phyloP scores from a whole-genome alignment of 1,139 yeast species.

The Kodamaea anthophila region DNA sequence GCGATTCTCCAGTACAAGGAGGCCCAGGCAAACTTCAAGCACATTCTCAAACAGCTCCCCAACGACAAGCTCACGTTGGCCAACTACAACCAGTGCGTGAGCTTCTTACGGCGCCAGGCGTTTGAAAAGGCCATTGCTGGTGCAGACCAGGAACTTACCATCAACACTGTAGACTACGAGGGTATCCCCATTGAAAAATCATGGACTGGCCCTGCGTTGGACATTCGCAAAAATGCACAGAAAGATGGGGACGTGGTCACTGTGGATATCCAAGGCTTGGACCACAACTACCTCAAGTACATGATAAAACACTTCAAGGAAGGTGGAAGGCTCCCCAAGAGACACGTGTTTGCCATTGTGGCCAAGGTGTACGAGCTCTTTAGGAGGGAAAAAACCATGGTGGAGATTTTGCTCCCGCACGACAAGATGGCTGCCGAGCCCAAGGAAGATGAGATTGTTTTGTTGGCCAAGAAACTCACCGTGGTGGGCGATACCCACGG shows the following conservation, averaged over 20 bases:
- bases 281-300: slow-evolving; percentile 48
- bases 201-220: slow-evolving; percentile 62
- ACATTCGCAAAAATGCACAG: slow-evolving; percentile 23
- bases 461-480: slow-evolving; percentile 47
- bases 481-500: slow-evolving; percentile 99
- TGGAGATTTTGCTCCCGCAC: slow-evolving; percentile 54
- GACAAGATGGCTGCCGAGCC: slow-evolving; percentile 18
- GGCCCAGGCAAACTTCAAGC: slow-evolving; percentile 66
- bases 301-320: slow-evolving; percentile 66
- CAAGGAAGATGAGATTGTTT: slow-evolving; percentile 17
- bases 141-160: slow-evolving; percentile 36
- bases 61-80: slow-evolving; percentile 62
- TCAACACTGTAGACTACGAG: slow-evolving; percentile 42
- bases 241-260: slow-evolving; percentile 12
- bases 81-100: slow-evolving; percentile 59
- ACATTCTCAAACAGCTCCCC: slow-evolving; percentile 59
- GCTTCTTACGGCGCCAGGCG: slow-evolving; percentile 64
- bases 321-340: slow-evolving; percentile 71
- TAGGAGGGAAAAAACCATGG: slow-evolving; percentile 63
- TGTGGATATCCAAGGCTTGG: slow-evolving; percentile 28
- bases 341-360: slow-evolving; percentile 78
- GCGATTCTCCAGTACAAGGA: slow-evolving; percentile 73
- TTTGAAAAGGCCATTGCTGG: slow-evolving; percentile 86
- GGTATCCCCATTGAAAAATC: slow-evolving; percentile 48
- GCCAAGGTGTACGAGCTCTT: slow-evolving; percentile 66